phyloP scores from a whole-genome alignment of 305 asterid species.

The Ilex paraguariensis region DNA sequence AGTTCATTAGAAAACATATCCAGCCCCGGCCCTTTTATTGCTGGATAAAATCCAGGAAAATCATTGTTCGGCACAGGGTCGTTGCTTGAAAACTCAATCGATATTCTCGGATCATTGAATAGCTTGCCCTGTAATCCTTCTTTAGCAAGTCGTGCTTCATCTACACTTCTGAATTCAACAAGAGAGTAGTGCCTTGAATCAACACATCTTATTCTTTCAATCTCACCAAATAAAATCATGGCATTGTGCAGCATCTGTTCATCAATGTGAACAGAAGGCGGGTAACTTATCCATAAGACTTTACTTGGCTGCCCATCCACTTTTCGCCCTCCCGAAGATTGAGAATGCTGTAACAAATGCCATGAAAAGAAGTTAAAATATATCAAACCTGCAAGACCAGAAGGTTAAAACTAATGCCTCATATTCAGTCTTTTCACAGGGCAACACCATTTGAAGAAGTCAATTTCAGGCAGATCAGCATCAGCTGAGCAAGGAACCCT shows the following conservation, averaged over 20 bases:
- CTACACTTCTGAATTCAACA: conserved; percentile 93
- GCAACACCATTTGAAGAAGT: neutral
- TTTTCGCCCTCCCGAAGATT: conserved; percentile 38
- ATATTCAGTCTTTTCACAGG: neutral
- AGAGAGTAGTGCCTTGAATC: conserved; percentile 67
- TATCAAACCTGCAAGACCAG: neutral
- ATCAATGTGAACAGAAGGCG: conserved; percentile 66
- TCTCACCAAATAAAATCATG: conserved; percentile 93
- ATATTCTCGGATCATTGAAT: conserved; percentile 79
- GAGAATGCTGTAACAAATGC: conserved; percentile 51
- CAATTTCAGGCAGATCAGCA: too few species aligned
- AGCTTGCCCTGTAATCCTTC: conserved; percentile 95
- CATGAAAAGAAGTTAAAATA: conserved; percentile 6
- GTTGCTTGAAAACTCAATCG: conserved; percentile 62
- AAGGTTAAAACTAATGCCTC: neutral
- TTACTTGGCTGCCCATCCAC: conserved; percentile 62
- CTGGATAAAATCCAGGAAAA: conserved; percentile 38
- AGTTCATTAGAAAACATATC: conserved; percentile 36
- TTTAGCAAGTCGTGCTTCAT: conserved; percentile 94
- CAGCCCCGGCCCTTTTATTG: conserved; percentile 41
- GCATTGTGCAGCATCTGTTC: conserved; percentile 98
- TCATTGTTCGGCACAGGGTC: conserved; percentile 45
- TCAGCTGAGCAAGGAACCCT: neutral
- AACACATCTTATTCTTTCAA: conserved; percentile 75
- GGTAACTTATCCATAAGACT: conserved; percentile 74